Evolutionary conservation across 331 rosid genomes (phyloP), one percentile per base, ranked within the genome.

Genomic region (Quercus phellos): DNA sequence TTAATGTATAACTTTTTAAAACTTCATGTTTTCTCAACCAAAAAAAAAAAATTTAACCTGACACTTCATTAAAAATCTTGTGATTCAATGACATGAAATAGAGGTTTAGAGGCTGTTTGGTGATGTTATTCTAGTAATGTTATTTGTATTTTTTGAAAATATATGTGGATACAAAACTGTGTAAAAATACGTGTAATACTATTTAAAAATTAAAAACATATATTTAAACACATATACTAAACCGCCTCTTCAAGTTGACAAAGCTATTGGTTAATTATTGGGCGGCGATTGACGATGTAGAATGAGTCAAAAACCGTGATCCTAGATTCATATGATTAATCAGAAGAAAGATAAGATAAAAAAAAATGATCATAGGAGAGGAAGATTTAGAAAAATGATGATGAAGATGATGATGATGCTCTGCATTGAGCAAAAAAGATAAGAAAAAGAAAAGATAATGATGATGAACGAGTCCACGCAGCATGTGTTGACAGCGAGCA

Each of bases 81-180:
- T 38, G 46, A 38, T 38, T 38, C 12, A 38, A 8, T 38, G 12
- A 8, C 3, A 7, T 38, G 12, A 0, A 38, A 2, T 7, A 8
- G 46, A 38, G 12, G 3, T 38, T 38, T 6, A 35, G 2, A 0
- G 9, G 0, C 0, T 0, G 9, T 35, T 35, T 0, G 0, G 0
- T 32, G 4, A 32, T 1, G 9, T 34, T 34, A 2, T 34, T 34
- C 2, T 6, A 34, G 9, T 34, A 34, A 34, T 0, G 0, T 35
- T 35, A 0, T 35, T 35, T 35, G 0, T 35, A 35, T 35, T 35
- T 6, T 35, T 35, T 6, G 0, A 6, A 35, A 35, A 35, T 35
- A 35, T 0, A 0, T 6, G 0, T 35, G 0, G 0, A 0, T 35
- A 0, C 0, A 35, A 35, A 35, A 35, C 0, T 34, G 0, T 35